These are phyloP conservation scores for Cocos nucifera DNA, from an alignment of 176 grass and related monocot species.

Conservation along the genomic window DNA sequence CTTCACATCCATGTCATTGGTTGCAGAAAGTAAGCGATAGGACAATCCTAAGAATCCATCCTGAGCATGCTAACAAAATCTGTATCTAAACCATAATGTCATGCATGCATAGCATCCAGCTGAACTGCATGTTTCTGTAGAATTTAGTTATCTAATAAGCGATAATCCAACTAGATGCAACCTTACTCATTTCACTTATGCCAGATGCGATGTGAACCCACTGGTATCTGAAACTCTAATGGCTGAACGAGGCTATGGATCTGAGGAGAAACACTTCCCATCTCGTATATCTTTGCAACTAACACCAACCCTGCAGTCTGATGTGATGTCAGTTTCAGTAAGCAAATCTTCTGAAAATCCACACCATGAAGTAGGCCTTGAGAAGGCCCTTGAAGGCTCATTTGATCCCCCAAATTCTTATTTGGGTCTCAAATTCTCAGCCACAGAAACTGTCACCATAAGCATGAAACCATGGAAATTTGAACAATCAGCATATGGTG, in stretches of 20 bases:
- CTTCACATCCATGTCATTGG: no score
- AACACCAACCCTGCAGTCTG: constrained; percentile 70
- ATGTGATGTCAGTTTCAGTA: constrained; percentile 60
- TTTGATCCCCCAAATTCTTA: constrained; percentile 65
- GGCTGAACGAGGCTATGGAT: constrained; percentile 67
- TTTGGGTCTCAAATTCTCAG: constrained; percentile 45
- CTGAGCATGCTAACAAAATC: no score
- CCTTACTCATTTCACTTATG: constrained; percentile 18
- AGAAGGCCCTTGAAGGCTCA: constrained; percentile 55
- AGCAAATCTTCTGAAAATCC: constrained; percentile 80
- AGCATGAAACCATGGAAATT: constrained; percentile 93
- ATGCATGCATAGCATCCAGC: no score
- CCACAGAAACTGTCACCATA: constrained; percentile 44
- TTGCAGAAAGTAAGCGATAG: no score
- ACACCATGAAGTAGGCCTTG: constrained; percentile 48
- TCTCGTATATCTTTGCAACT: constrained; percentile 73
- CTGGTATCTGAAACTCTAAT: constrained; percentile 72
- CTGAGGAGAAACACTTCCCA: constrained; percentile 84
- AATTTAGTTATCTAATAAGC: no score
- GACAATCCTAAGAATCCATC: no score
- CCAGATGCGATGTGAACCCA: constrained; percentile 64
- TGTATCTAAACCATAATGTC: no score
- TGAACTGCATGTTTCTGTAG: no score
- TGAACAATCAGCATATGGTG: constrained; percentile 68
- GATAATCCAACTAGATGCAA: not conserved